These are phyloP conservation scores for Diplogelasinospora grovesii DNA, from an alignment of 495 filamentous ascomycete species.

Conservation along the genomic window DNA sequence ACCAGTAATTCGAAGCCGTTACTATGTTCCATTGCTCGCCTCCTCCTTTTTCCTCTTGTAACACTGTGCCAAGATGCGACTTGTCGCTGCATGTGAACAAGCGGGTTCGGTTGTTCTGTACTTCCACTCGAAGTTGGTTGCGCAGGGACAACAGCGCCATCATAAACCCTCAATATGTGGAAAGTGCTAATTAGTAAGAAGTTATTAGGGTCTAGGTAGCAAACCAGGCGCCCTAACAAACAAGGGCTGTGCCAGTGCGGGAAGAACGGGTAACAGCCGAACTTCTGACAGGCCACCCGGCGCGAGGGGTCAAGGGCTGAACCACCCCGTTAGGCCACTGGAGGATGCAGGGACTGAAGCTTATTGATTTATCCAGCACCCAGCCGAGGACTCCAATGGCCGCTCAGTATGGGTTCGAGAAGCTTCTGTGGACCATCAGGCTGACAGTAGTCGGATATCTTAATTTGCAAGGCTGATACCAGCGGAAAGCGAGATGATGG, in stretches of 20 bases:
- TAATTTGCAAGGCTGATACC: conserved; percentile 5
- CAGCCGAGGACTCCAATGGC: conserved; percentile 3
- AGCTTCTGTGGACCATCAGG: conserved; percentile 34
- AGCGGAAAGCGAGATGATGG: too few species aligned
- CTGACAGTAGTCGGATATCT: conserved; percentile 12
- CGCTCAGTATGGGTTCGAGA: conserved; percentile 40
- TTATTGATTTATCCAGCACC: conserved; percentile 13
- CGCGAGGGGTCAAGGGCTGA: background rate
- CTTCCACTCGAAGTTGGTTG: too few species aligned
- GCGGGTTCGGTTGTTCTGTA: too few species aligned
- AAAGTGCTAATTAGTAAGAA: too few species aligned
- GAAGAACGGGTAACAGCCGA: conserved; percentile 3
- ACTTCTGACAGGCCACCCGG: conserved; percentile 5
- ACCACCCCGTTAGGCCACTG: conserved; percentile 1
- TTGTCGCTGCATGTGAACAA: background rate
- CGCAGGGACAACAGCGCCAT: too few species aligned
- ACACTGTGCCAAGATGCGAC: background rate
- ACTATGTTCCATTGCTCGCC: conserved; percentile 9
- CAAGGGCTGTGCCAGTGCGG: background rate
- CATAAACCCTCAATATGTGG: too few species aligned
- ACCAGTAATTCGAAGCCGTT: conserved; percentile 14
- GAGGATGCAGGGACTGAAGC: conserved; percentile 6
- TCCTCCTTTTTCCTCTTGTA: conserved; percentile 3
- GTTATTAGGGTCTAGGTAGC: too few species aligned
- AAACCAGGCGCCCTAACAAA: too few species aligned